Conservation (phyloP, 345 rosid species). For the Aegle marmelos region DNA sequence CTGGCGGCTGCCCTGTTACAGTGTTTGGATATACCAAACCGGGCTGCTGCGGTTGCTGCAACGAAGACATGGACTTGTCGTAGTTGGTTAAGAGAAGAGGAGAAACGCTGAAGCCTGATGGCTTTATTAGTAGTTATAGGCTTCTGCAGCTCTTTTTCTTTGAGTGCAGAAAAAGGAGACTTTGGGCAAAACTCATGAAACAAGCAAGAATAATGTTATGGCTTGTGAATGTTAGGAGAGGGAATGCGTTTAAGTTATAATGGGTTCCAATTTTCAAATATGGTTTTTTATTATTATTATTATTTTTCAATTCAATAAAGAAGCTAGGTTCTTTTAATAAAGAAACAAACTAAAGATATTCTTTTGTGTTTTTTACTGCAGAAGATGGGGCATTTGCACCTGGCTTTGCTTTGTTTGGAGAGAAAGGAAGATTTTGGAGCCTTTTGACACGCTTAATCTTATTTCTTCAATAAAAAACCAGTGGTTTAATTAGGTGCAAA, state of each 20-base stretch:
- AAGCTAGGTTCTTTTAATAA: constrained; percentile 23
- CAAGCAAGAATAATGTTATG: constrained; percentile 29
- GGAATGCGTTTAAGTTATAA: constrained; percentile 3
- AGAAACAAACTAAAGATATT: constrained; percentile 32
- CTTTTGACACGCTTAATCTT: constrained; percentile 16
- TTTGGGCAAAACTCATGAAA: constrained; percentile 20
- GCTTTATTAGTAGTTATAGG: constrained; percentile 11
- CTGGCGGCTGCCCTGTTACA: constrained; percentile 31
- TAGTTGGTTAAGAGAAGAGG: neutral
- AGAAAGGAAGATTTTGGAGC: constrained; percentile 43
- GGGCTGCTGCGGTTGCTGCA: constrained; percentile 40
- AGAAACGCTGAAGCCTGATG: neutral
- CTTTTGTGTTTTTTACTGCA: constrained; percentile 23
- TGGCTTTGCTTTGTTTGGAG: constrained; percentile 35
- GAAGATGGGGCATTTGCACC: constrained; percentile 12
- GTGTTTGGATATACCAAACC: constrained; percentile 51
- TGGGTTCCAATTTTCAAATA: neutral
- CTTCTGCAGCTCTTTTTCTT: constrained; percentile 30
- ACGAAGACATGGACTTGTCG: constrained; percentile 17
- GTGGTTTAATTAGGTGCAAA: neutral
- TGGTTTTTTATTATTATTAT: no score
- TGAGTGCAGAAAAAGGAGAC: constrained; percentile 43
- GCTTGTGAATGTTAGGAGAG: constrained; percentile 23
- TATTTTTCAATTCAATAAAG: constrained; percentile 21
- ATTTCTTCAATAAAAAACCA: neutral